Evolutionary conservation across 331 rosid species (phyloP).

Genomic region (Phaseolus coccineus): DNA sequence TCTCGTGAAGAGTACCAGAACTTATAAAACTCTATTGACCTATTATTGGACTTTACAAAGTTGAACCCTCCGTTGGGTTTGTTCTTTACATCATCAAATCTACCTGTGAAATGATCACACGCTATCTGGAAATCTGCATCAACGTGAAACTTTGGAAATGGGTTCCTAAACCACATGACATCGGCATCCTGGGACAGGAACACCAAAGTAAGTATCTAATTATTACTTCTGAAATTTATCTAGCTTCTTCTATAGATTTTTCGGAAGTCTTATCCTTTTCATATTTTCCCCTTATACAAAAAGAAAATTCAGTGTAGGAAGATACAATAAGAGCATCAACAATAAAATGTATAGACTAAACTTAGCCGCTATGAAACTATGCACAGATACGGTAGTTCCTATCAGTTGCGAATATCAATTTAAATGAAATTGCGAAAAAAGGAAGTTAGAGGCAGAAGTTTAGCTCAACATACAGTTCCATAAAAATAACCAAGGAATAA

Average conservation of each 20-base stretch:
- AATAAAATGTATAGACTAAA: constrained; percentile 31
- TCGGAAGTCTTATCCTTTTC: not conserved
- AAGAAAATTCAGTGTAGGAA: not conserved
- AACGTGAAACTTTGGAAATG: constrained; percentile 78
- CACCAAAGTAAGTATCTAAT: constrained; percentile 30
- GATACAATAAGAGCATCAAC: constrained; percentile 15
- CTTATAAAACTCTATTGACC: constrained; percentile 85
- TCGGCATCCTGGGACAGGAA: constrained; percentile 83
- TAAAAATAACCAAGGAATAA: not conserved
- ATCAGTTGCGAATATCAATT: constrained; percentile 7
- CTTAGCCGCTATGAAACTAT: constrained; percentile 13
- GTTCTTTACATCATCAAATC: constrained; percentile 67
- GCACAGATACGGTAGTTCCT: constrained; percentile 4
- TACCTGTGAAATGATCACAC: constrained; percentile 85
- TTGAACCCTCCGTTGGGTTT: constrained; percentile 91
- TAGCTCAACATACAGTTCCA: constrained; percentile 31
- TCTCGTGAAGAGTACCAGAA: constrained; percentile 82
- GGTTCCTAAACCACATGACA: constrained; percentile 96
- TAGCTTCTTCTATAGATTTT: constrained; percentile 8
- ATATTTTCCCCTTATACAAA: not conserved
- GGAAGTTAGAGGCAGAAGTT: constrained; percentile 12
- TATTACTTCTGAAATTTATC: constrained; percentile 38
- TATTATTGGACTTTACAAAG: constrained; percentile 82
- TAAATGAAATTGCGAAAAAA: constrained; percentile 29
- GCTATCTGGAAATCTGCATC: constrained; percentile 94